Conservation (phyloP, 164 flowering plant genomes). For the Taxillus chinensis region DNA sequence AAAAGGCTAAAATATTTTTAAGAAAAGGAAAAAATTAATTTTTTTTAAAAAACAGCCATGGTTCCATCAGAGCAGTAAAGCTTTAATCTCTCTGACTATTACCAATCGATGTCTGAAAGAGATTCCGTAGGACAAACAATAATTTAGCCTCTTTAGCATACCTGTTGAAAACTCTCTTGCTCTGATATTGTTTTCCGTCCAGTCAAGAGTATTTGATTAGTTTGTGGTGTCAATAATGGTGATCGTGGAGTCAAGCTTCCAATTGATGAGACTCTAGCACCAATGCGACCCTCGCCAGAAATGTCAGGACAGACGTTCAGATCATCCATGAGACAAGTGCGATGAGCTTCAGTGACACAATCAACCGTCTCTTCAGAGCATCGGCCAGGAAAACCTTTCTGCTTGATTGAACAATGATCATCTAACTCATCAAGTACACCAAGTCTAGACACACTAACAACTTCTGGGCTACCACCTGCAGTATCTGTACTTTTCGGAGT, state of each 20-base stretch:
- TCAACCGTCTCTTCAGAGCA: constrained; percentile 42
- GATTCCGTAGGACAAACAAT: neutral
- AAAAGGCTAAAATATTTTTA: too few relatives aligned
- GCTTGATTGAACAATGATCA: constrained; percentile 26
- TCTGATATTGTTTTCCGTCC: constrained; percentile 52
- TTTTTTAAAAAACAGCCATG: too few relatives aligned
- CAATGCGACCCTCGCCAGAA: constrained; percentile 26
- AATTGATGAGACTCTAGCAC: constrained; percentile 34
- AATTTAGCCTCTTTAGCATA: constrained; percentile 5
- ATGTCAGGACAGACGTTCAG: constrained; percentile 27
- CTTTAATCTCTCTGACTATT: neutral
- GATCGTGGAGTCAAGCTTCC: constrained; percentile 85
- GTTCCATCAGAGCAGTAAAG: too few relatives aligned
- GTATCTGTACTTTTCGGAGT: constrained; percentile 51
- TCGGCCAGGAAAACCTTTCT: constrained; percentile 15
- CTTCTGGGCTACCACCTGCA: constrained; percentile 42
- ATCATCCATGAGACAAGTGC: constrained; percentile 37
- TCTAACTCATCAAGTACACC: constrained; percentile 31
- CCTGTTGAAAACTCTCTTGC: constrained; percentile 78
- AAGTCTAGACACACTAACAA: constrained; percentile 27
- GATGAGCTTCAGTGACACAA: constrained; percentile 41
- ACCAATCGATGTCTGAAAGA: neutral
- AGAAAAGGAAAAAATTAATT: too few relatives aligned
- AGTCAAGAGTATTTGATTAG: constrained; percentile 50
- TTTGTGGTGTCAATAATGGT: constrained; percentile 63